These are phyloP conservation scores for Solanum chilense DNA, from an alignment of 257 asterid species.

Conservation along the genomic window DNA sequence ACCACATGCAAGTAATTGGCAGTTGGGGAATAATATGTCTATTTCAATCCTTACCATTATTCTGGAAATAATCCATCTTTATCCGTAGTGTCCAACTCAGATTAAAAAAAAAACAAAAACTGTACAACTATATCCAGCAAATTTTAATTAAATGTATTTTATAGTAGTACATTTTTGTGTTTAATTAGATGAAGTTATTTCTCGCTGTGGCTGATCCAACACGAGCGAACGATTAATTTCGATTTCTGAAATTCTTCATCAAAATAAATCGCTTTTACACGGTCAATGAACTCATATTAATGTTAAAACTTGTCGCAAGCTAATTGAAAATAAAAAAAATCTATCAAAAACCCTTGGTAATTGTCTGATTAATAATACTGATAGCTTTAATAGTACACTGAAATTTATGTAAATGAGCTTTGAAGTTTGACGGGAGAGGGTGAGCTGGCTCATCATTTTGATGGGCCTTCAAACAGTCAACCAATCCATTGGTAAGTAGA, in stretches of 20 bases:
- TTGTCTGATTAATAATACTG: too few species aligned
- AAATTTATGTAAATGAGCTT: neutral
- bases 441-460: neutral
- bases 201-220: too few species aligned
- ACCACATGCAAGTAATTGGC: neutral
- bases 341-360: fast-evolving
- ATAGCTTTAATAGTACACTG: too few species aligned
- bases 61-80: neutral
- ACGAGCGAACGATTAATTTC: too few species aligned
- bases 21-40: neutral
- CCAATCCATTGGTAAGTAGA: neutral
- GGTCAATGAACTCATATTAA: too few species aligned
- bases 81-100: neutral
- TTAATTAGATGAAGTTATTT: neutral
- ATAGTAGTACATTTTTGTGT: neutral
- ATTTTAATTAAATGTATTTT: neutral
- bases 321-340: too few species aligned
- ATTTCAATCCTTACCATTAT: neutral
- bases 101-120: neutral
- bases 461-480: neutral
- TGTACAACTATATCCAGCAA: neutral
- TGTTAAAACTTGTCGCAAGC: too few species aligned
- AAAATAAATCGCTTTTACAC: too few species aligned
- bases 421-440: neutral
- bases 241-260: too few species aligned